Evolutionary conservation across 345 rosid species (phyloP), one percentile per base, ranked within the genome.

Genomic region (Barbarea vulgaris): DNA sequence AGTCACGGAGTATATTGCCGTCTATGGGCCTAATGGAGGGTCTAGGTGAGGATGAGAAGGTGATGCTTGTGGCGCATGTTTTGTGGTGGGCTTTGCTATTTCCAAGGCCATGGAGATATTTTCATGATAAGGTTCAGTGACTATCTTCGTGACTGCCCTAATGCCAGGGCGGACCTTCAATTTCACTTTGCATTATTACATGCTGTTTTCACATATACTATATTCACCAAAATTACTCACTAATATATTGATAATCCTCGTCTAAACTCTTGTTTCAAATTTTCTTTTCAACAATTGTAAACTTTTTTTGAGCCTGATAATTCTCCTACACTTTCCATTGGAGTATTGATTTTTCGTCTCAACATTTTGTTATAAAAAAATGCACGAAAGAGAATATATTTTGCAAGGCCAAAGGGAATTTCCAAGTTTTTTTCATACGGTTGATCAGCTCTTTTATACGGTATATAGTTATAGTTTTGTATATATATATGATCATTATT

Each of bases 311-410:
- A 85, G 65, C 70, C 52, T 62, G 14, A 44, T 51, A 76, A 76
- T 11, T 77, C 89, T 54, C 87, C 91, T n/a, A 87, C 90, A 7
- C 66, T 82, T 24, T n/a, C n/a, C n/a, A n/a, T n/a, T n/a, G n/a
- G n/a, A n/a, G n/a, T n/a, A n/a, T n/a, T n/a, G n/a, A n/a, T n/a
- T n/a, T n/a, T n/a, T n/a, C n/a, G n/a, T n/a, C n/a, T n/a, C n/a
- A n/a, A n/a, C n/a, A n/a, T n/a, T n/a, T n/a, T n/a, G n/a, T n/a
- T n/a, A n/a, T n/a, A n/a, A n/a, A n/a, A n/a, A n/a, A n/a, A n/a
- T n/a, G n/a, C n/a, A n/a, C n/a, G n/a, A n/a, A n/a, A n/a, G n/a
- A n/a, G n/a, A n/a, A n/a, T n/a, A n/a, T n/a, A n/a, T n/a, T n/a
- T n/a, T n/a, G n/a, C n/a, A n/a, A n/a, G n/a, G n/a, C n/a, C n/a